Percentiles rank a stretch among this genome's conserved stretches.
Evolutionary conservation across 768 basidiomycete species (phyloP).

Genomic region (Naganishia vishniacii): DNA sequence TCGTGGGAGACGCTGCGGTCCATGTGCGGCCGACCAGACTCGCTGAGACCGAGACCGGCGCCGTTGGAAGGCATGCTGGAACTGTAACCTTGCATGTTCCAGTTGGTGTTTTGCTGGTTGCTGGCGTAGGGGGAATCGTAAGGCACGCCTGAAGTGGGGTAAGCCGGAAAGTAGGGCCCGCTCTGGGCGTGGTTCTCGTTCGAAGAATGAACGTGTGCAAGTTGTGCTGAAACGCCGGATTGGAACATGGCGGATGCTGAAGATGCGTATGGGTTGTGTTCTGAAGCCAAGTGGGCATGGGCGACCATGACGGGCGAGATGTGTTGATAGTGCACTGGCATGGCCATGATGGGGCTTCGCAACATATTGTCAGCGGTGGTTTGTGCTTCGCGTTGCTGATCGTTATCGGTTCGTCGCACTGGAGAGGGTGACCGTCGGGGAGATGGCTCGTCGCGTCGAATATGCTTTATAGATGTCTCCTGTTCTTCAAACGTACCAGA

Average conservation of each 20-base stretch:
- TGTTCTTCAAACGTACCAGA: neutral
- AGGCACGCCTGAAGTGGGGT: slow-evolving; percentile 2
- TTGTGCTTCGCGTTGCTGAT: neutral
- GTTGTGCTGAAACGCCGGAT: slow-evolving; percentile 2
- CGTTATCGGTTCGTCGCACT: neutral
- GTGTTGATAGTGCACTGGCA: slow-evolving; percentile 18
- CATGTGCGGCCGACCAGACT: slow-evolving; percentile 11
- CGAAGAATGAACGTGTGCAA: neutral
- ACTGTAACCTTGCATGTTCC: slow-evolving; percentile 16
- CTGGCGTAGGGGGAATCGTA: slow-evolving; percentile 17
- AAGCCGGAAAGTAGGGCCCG: slow-evolving; percentile 7
- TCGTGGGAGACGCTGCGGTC: slow-evolving; percentile 16
- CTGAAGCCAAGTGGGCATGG: neutral
- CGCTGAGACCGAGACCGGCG: slow-evolving; percentile 1
- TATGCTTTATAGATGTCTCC: neutral
- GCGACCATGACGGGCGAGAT: slow-evolving; percentile 12
- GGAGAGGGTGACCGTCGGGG: slow-evolving; percentile 3
- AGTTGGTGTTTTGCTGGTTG: slow-evolving; percentile 15
- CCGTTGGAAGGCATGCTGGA: slow-evolving; percentile 10
- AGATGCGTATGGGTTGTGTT: slow-evolving; percentile 14
- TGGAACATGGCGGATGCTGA: slow-evolving; percentile 18
- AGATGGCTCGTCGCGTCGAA: neutral
- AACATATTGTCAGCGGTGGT: slow-evolving; percentile 9
- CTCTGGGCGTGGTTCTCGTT: neutral
- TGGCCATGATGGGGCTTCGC: slow-evolving; percentile 14